A percentile compares a stretch with the other conserved stretches of the same genome.
Evolutionary conservation across 2,329 filamentous ascomycete genomes (phyloP).

Genomic region (Colletotrichum chrysophilum): DNA sequence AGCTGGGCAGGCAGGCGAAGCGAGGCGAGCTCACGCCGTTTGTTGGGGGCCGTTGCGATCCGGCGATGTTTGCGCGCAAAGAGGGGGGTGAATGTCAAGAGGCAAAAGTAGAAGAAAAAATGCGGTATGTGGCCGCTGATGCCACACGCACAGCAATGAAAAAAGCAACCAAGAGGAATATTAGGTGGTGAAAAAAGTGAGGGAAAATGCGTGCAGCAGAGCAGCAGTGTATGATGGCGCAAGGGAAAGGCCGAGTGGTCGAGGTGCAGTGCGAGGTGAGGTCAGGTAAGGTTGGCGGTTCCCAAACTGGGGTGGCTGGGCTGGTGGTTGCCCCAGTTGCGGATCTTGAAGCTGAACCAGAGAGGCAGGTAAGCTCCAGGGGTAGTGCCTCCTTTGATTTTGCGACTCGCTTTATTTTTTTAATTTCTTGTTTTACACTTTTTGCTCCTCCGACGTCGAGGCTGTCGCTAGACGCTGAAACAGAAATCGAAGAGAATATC

Average conservation of each 20-base stretch:
- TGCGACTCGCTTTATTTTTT: not conserved
- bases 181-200: not conserved
- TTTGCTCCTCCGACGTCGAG: not conserved
- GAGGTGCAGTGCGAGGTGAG: not conserved
- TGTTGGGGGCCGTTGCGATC: not conserved
- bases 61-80: constrained; percentile 12
- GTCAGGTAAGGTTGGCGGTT: constrained; percentile 8
- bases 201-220: not conserved
- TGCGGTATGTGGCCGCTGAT: not conserved
- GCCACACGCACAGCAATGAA: constrained; percentile 3
- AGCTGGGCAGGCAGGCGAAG: not conserved
- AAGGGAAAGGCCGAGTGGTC: constrained; percentile 5
- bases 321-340: constrained; percentile 11
- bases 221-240: not conserved
- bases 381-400: not conserved
- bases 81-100: not conserved
- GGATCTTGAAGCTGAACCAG: constrained; percentile 18
- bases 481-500: not conserved
- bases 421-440: not conserved
- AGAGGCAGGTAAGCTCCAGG: constrained; percentile 5
- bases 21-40: constrained; percentile 5
- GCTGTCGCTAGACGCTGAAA: not conserved
- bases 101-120: not conserved
- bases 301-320: constrained; percentile 21
- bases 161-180: not conserved